These are phyloP conservation scores for Adansonia digitata DNA, from an alignment of 345 rosid species.

Conservation along the genomic window DNA sequence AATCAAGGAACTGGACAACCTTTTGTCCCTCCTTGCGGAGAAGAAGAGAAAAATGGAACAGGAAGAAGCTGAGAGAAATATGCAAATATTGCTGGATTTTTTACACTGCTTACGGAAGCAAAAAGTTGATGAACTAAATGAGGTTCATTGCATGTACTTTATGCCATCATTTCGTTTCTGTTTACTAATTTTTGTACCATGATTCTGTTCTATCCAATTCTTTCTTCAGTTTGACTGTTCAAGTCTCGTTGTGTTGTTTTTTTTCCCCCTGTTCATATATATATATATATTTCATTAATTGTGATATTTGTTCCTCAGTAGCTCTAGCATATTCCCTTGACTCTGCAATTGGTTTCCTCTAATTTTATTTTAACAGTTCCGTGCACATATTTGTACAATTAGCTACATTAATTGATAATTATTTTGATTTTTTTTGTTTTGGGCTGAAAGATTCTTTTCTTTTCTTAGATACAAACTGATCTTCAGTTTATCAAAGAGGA, in stretches of 20 bases:
- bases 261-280: not conserved
- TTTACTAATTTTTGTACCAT: slow-evolving; percentile 3
- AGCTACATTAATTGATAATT: not conserved
- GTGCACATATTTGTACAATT: not conserved
- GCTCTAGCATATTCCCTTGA: not conserved
- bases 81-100: slow-evolving; percentile 92
- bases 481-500: slow-evolving; percentile 89
- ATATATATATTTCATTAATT: not conserved
- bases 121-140: slow-evolving; percentile 80
- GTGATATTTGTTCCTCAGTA: slow-evolving; percentile 3
- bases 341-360: not conserved
- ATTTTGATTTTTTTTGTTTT: not conserved
- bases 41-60: slow-evolving; percentile 94
- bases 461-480: slow-evolving; percentile 66
- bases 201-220: not conserved
- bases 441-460: not conserved
- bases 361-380: not conserved
- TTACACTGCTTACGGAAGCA: slow-evolving; percentile 79
- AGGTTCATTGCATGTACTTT: slow-evolving; percentile 41
- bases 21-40: slow-evolving; percentile 68
- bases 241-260: not conserved
- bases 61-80: slow-evolving; percentile 97
- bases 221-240: slow-evolving; percentile 1
- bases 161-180: not conserved
- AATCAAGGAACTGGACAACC: slow-evolving; percentile 79